These are phyloP conservation scores for Russula virescens DNA, from an alignment of 768 basidiomycete species.

Conservation along the genomic window DNA sequence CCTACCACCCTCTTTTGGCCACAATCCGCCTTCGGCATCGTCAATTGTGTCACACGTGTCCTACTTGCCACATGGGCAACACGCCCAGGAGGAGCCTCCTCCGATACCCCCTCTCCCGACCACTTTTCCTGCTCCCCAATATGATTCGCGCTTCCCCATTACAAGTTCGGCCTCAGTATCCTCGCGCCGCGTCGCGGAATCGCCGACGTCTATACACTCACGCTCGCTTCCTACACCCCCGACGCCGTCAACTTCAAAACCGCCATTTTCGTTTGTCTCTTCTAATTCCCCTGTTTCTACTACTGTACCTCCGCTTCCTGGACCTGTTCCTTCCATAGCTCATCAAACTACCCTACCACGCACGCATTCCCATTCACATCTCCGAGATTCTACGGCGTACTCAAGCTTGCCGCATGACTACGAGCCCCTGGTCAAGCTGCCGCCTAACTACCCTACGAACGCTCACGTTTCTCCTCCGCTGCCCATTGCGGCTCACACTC, in stretches of 20 bases:
- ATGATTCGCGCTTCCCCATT: not conserved
- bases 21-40: not conserved
- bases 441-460: conserved; percentile 14
- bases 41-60: not conserved
- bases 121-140: not conserved
- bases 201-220: conserved; percentile 5
- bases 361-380: conserved; percentile 2
- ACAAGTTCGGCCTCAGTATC: not conserved
- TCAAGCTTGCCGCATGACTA: not conserved
- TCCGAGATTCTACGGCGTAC: not conserved
- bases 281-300: not conserved
- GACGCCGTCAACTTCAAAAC: conserved; percentile 2
- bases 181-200: not conserved
- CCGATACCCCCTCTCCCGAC: conserved; percentile 4
- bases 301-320: not conserved
- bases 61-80: not conserved
- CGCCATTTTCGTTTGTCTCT: not conserved
- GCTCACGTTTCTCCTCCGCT: not conserved
- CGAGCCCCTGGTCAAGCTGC: not conserved
- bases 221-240: conserved; percentile 15
- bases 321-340: not conserved
- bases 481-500: not conserved
- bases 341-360: not conserved
- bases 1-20: not conserved
- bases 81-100: not conserved